Base-by-base conservation (phyloP, 164 flowering plant species). In the Euptelea pleiosperma region DNA sequence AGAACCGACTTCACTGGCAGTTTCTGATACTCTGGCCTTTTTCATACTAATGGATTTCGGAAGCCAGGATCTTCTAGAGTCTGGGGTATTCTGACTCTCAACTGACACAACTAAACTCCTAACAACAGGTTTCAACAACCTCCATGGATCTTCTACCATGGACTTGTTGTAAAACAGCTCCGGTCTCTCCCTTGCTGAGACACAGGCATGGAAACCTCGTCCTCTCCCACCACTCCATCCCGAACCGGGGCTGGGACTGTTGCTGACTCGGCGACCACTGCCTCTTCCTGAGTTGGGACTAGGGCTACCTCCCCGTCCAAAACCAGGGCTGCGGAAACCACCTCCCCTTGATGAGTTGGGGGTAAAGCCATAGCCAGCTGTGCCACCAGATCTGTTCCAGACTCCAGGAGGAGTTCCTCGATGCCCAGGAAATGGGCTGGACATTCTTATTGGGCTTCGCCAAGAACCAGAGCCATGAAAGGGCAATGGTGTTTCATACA, bases 71-170 rank as follows among this genome's bases (percentile, higher is more conserved):
- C 52, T 67, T 34, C 51, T 25, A 29, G 67, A 49, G 24, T 18
- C 63, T 1, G 63, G 41, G 12, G 58, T 28, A n/a, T 39, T 22
- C 18, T 4, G 22, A 35, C 42, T 36, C n/a, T 24, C 52, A 4
- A 1, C 36, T 3, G 46, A 24, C 22, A 37, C 35, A n/a, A 25
- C 54, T 37, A 36, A 16, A 29, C 11, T 41, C 79, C 84, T 77
- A 28, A 75, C 24, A 21, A 80, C 65, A 63, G 97, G 95, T 55
- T 64, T 59, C 72, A 90, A 52, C 26, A 35, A 41, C 70, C 74
- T 66, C 97, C 95, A 87, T 8, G 97, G 97, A 43, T 90, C 97
- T 64, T 81, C 97, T 6, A 82, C 53, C 95, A 90, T 87, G 57
- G 90, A 85, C 64, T 66, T 75, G 40, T 67, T 48, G 53, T 75